phyloP scores from a whole-genome alignment of 495 filamentous ascomycete genomes.

The Aspergillus incahuasiensis region DNA sequence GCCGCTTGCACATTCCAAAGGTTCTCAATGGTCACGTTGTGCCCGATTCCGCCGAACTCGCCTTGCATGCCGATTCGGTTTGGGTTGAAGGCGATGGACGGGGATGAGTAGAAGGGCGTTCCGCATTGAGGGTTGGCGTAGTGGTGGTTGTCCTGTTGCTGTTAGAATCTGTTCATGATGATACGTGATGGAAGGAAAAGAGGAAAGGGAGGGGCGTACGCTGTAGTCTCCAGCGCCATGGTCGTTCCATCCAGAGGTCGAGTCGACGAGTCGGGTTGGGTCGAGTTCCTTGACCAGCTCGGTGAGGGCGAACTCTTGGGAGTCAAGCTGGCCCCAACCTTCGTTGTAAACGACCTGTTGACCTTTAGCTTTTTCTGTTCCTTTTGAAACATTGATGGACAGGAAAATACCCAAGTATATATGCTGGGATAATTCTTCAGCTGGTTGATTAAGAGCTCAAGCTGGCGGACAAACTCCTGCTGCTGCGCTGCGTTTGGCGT shows the following conservation, averaged over 20 bases:
- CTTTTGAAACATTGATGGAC: neutral
- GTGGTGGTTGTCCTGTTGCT: constrained; percentile 59
- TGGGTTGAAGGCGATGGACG: constrained; percentile 53
- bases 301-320: constrained; percentile 55
- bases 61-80: constrained; percentile 61
- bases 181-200: neutral
- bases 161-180: neutral
- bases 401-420: constrained; percentile 32
- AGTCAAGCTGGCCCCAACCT: constrained; percentile 57
- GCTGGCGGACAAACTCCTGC: constrained; percentile 56
- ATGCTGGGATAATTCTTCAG: constrained; percentile 61
- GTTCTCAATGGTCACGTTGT: constrained; percentile 53
- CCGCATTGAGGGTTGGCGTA: constrained; percentile 69
- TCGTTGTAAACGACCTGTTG: constrained; percentile 63
- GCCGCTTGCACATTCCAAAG: constrained; percentile 56
- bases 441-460: constrained; percentile 56
- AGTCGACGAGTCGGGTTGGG: constrained; percentile 56
- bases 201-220: constrained; percentile 18
- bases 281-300: constrained; percentile 50
- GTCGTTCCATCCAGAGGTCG: constrained; percentile 58
- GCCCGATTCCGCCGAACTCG: constrained; percentile 63
- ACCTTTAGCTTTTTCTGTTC: neutral
- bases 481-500: constrained; percentile 48
- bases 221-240: constrained; percentile 57
- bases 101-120: constrained; percentile 55